Percentiles rank a stretch among this genome's conserved stretches.
These are phyloP conservation scores for Aspergillus saccharolyticus DNA, from an alignment of 495 filamentous ascomycete genomes.

Conservation along the genomic window DNA sequence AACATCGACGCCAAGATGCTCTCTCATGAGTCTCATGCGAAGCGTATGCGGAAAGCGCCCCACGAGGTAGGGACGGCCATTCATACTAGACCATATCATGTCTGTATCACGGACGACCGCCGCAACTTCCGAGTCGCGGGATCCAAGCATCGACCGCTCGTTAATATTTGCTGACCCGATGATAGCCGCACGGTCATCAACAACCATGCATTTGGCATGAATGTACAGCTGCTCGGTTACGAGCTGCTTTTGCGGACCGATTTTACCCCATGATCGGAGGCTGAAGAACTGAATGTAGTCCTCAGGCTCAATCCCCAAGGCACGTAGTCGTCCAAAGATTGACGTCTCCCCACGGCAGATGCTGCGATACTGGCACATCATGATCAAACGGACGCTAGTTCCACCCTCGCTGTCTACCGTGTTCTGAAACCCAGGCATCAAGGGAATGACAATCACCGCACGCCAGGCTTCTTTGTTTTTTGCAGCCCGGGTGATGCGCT, in stretches of 20 bases:
- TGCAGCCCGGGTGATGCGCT: constrained; percentile 80
- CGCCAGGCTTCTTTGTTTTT: constrained; percentile 86
- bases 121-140: constrained; percentile 87
- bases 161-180: constrained; percentile 99
- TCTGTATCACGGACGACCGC: constrained; percentile 90
- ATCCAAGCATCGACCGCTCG: constrained; percentile 91
- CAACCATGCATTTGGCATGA: constrained; percentile 95
- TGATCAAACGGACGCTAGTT: constrained; percentile 88
- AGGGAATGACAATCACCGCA: constrained; percentile 87
- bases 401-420: constrained; percentile 91
- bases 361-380: constrained; percentile 96
- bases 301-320: constrained; percentile 85
- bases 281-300: constrained; percentile 97
- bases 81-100: constrained; percentile 91
- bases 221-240: constrained; percentile 98
- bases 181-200: constrained; percentile 87
- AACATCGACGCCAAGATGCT: constrained; percentile 92
- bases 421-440: constrained; percentile 98
- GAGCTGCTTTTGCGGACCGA: constrained; percentile 73
- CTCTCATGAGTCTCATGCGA: constrained; percentile 90
- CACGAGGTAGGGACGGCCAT: constrained; percentile 77
- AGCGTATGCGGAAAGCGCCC: constrained; percentile 91
- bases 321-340: constrained; percentile 81
- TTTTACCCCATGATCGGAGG: constrained; percentile 86
- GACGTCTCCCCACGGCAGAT: constrained; percentile 92